Conservation (phyloP, 768 basidiomycete genomes). For the Clavulina sp. region DNA sequence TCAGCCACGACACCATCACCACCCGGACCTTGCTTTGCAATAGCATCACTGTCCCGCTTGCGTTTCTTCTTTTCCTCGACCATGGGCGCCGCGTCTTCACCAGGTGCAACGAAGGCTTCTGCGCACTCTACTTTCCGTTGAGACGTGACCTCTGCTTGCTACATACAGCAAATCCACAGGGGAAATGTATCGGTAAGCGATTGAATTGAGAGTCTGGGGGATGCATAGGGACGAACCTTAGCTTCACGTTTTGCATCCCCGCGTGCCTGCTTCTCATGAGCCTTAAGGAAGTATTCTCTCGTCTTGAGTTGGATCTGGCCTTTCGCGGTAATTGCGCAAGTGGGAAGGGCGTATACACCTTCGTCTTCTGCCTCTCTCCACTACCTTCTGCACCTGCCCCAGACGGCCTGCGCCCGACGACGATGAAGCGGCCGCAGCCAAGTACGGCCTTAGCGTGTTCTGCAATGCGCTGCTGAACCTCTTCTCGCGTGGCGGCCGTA, state of each 20-base stretch:
- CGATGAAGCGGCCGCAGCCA: slow-evolving; percentile 1
- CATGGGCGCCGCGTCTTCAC: slow-evolving; percentile 50
- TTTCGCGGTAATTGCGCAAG: slow-evolving; percentile 87
- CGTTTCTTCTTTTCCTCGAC: slow-evolving; percentile 61
- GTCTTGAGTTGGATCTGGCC: slow-evolving; percentile 84
- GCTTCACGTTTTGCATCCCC: slow-evolving; percentile 57
- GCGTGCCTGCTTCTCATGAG: slow-evolving; percentile 63
- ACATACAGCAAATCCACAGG: background rate
- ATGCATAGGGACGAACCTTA: slow-evolving; percentile 51
- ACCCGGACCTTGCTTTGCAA: background rate
- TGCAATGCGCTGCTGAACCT: too few relatives aligned
- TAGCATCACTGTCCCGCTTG: slow-evolving; percentile 25
- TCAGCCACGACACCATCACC: too few relatives aligned
- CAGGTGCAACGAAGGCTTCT: slow-evolving; percentile 74
- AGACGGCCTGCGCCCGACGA: background rate
- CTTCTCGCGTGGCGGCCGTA: too few relatives aligned
- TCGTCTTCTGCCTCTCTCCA: slow-evolving; percentile 49
- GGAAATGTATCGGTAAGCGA: background rate
- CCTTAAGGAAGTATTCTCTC: slow-evolving; percentile 96
- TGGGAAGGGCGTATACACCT: slow-evolving; percentile 96
- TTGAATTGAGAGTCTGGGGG: background rate
- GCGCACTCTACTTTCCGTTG: slow-evolving; percentile 65
- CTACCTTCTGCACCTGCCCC: background rate
- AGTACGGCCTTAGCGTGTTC: slow-evolving; percentile 25
- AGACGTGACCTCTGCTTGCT: slow-evolving; percentile 67